Conservation (phyloP, 257 asterid genomes). For the Nyctanthes arbortristis region DNA sequence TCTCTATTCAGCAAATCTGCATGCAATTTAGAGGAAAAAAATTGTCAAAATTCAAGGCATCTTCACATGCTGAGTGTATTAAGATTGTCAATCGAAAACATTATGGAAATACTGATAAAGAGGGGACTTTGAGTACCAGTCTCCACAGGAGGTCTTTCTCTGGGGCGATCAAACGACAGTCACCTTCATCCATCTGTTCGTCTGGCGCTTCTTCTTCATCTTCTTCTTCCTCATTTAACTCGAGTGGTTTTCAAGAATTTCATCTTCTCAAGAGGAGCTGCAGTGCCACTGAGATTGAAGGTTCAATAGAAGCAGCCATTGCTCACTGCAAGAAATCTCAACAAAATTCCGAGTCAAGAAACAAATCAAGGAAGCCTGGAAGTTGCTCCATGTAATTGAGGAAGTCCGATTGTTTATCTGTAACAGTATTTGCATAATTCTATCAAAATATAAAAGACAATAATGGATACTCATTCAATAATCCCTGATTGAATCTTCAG, state of each 20-base stretch:
- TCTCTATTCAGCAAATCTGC: constrained; percentile 42
- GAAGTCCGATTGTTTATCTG: not conserved
- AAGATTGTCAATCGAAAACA: too few species aligned
- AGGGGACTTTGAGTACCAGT: constrained; percentile 26
- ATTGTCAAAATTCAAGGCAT: constrained; percentile 5
- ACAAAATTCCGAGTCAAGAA: constrained; percentile 17
- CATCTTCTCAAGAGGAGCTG: constrained; percentile 58
- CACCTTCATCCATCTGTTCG: constrained; percentile 54
- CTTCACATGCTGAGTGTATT: constrained; percentile 16
- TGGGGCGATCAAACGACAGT: constrained; percentile 61
- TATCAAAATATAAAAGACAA: not conserved
- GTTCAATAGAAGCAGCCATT: constrained; percentile 81
- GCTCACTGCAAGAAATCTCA: constrained; percentile 86
- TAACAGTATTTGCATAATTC: not conserved
- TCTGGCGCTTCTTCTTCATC: constrained; percentile 57
- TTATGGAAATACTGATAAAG: constrained; percentile 36
- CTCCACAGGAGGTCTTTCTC: constrained; percentile 76
- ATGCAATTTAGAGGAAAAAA: constrained; percentile 15
- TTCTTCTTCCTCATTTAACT: constrained; percentile 55
- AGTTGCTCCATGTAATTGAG: not conserved
- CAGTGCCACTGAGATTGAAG: constrained; percentile 65
- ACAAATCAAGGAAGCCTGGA: not conserved
- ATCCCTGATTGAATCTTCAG: constrained; percentile 6
- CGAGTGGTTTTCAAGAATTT: constrained; percentile 43
- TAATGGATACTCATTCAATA: not conserved